Percentiles rank a stretch among this genome's conserved stretches.
Evolutionary conservation across 257 asterid genomes (phyloP).

Genomic region (Solanum paucissectum): DNA sequence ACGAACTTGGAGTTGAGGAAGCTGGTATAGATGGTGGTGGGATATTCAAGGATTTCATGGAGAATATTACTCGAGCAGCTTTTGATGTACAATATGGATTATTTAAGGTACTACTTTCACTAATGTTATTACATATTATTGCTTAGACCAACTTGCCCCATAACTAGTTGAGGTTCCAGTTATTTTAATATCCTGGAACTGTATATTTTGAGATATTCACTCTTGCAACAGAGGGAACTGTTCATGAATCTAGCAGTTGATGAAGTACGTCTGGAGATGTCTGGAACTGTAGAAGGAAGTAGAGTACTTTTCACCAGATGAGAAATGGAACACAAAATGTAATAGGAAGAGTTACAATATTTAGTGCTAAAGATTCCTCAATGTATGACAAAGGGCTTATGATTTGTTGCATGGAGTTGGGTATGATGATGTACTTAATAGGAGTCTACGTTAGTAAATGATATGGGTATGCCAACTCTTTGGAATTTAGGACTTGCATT

Average conservation of each 20-base stretch:
- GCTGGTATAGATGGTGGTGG: constrained; percentile 99
- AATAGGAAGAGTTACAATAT: neutral
- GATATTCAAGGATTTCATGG: constrained; percentile 99
- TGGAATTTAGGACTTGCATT: neutral
- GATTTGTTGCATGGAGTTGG: neutral
- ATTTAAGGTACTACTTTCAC: constrained; percentile 63
- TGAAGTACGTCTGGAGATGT: neutral
- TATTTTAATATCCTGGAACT: neutral
- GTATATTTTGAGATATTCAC: neutral
- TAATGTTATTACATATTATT: neutral
- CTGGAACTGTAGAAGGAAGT: neutral
- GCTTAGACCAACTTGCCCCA: neutral
- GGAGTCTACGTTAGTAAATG: neutral
- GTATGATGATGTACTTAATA: neutral
- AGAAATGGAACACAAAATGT: neutral
- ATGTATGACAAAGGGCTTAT: neutral
- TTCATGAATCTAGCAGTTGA: neutral
- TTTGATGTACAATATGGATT: constrained; percentile 95
- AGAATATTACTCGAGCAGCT: constrained; percentile 76
- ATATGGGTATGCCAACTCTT: neutral
- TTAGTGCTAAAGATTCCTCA: neutral
- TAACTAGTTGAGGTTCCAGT: neutral
- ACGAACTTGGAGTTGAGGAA: constrained; percentile 98
- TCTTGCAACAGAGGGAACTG: neutral
- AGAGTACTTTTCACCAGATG: neutral